Base-by-base conservation (phyloP, 345 rosid species). In the Cardiospermum halicacabum region DNA sequence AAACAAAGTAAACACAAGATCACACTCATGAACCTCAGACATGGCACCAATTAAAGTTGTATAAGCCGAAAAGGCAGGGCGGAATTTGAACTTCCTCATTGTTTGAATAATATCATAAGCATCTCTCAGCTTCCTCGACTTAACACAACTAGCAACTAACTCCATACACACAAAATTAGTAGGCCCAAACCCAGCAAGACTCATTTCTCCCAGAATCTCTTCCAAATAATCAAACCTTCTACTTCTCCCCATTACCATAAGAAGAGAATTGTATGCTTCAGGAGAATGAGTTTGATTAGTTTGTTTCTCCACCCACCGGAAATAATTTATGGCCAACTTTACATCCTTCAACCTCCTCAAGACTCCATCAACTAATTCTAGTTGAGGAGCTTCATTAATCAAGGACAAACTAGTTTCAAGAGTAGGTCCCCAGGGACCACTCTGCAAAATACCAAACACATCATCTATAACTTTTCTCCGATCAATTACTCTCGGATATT, bases 51-150 rank as follows among this genome's bases (percentile, higher is more conserved):
- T 91, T 75, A 94, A 78, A 51, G 95, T 85, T 0, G 92, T 84
- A 36, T 91, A 94, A 19, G 97, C 99, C 0, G 96, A 89, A 76
- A 89, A 94, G 0, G 97, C 95, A 49, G 97, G 97, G 5, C 95
- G 83, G 61, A 91, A 91, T 65, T 84, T 91, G 75, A 94, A 91
- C 76, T 83, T 89, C 77, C 96, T 84, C 97, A 94, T 85, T 48
- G 78, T 78, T 70, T 91, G 91, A 61, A 91, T 66, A 1, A 91
- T 64, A 62, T 89, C 89, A 64, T 84, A 91, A 68, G 88, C 95
- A 71, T 89, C 95, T 69, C 72, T 85, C 22, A 83, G 81, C 85
- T 74, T 89, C 65, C 60, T 75, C 5, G 72, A 80, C 78, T 75
- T 87, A 48, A 94, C 86, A 30, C 87, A 87, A 69, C 80, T 80